phyloP scores from a whole-genome alignment of 2,329 filamentous ascomycete species.

The Leptographium flavum region DNA sequence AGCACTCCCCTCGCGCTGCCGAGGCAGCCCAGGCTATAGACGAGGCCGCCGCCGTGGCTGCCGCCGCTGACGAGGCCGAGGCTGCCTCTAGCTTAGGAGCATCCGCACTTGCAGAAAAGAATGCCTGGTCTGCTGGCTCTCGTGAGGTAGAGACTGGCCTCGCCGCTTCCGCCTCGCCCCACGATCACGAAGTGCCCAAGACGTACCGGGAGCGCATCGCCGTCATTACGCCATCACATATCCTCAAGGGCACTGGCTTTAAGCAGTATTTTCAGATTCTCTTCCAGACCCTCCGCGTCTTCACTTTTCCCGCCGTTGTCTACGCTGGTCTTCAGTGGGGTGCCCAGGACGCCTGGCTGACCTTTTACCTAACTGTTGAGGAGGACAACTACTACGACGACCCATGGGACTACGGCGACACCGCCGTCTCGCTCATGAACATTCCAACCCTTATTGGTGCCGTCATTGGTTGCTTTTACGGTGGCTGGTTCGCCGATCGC shows the following conservation, averaged over 20 bases:
- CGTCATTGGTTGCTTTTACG: constrained; percentile 2
- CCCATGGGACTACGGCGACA: constrained; percentile 4
- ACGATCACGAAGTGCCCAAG: background rate
- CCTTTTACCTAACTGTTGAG: constrained; percentile 3
- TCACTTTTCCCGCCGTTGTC: constrained; percentile 1
- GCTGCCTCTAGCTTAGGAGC: background rate
- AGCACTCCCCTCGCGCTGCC: background rate
- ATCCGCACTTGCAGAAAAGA: no score
- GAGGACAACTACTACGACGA: constrained; percentile 5
- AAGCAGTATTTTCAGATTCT: constrained; percentile 4
- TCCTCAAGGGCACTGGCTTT: constrained; percentile 3
- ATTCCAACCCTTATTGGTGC: constrained; percentile 4
- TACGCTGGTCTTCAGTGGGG: constrained; percentile 4
- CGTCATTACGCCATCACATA: constrained; percentile 2
- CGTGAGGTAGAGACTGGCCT: no score
- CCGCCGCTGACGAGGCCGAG: background rate
- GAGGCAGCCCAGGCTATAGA: background rate
- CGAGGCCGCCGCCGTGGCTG: background rate
- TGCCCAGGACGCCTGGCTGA: constrained; percentile 4
- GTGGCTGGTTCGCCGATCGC: constrained; percentile 1
- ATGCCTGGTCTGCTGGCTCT: no score
- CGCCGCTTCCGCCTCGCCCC: background rate
- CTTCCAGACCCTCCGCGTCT: constrained; percentile 2
- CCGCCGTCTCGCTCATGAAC: constrained; percentile 4
- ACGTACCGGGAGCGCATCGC: constrained; percentile 4